These are phyloP conservation scores for Scleromitrula shiraiana DNA, from an alignment of 2,329 filamentous ascomycete species.

Conservation along the genomic window DNA sequence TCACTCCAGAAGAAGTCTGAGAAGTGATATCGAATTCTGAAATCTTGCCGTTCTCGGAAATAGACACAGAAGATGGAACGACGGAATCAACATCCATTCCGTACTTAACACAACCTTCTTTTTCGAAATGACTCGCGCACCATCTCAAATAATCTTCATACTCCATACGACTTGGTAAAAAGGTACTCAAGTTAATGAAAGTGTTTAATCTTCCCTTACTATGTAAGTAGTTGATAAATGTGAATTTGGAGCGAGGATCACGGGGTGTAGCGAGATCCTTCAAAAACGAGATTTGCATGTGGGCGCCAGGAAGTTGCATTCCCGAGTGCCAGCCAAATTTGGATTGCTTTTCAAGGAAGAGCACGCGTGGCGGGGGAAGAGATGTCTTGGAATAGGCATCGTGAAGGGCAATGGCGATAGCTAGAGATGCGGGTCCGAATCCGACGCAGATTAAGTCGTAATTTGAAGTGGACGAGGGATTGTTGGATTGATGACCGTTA, in stretches of 20 bases:
- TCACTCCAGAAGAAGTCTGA: constrained; percentile 31
- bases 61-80: constrained; percentile 7
- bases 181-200: constrained; percentile 86
- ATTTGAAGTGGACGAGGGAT: constrained; percentile 42
- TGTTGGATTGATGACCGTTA: neutral
- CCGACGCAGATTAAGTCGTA: constrained; percentile 87
- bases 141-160: constrained; percentile 95
- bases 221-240: constrained; percentile 92
- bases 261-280: constrained; percentile 90
- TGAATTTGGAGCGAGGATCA: constrained; percentile 84
- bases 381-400: constrained; percentile 52
- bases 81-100: constrained; percentile 65
- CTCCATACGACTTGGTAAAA: constrained; percentile 76
- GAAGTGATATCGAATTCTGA: constrained; percentile 27
- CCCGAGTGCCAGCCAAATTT: constrained; percentile 89
- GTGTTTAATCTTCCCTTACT: constrained; percentile 71
- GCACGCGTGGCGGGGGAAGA: constrained; percentile 53
- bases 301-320: constrained; percentile 87
- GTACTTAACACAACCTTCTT: constrained; percentile 53
- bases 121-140: constrained; percentile 73
- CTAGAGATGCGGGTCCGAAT: constrained; percentile 85
- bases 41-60: constrained; percentile 23
- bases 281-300: constrained; percentile 97
- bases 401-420: constrained; percentile 81
- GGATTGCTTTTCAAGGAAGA: constrained; percentile 80